Base-by-base conservation (phyloP, 345 rosid genomes). In the Pistacia integerrima region DNA sequence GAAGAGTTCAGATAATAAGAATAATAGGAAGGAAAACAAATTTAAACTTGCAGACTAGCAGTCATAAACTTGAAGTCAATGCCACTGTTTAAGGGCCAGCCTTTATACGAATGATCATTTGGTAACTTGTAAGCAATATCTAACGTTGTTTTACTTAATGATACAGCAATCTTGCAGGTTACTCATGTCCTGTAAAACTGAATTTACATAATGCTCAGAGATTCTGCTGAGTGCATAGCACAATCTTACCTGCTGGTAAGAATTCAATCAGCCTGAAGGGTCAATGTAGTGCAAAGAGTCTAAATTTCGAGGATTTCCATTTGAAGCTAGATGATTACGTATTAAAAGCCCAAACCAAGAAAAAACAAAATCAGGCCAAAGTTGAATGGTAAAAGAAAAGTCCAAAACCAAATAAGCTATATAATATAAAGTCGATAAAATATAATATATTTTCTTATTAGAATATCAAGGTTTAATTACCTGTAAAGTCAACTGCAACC, bases 401-500 rank as follows among this genome's bases (percentile, higher is more conserved):
- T 12, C 33, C 28, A 69, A 54, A 20, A 69, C 57, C 14, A 48
- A 14, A 65, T 61, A 71, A 78, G 22, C 25, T 54, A 55, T 41
- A 41, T 41, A 41, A 41, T 41, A 35, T 25, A 74, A 6, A 14
- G 28, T 20, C 16, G 22, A 28, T 35, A 30, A 48, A 14, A 13
- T 61, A 7, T 3, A 71, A 48, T 46, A 1, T 48, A 33, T 28
- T 9, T 8, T 16, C 18, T 35, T 33, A 28, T 13, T 17, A 70
- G 2, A 56, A 51, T 46, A 12, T 52, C 13, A 38, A 67, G 51
- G 60, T 65, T 70, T 69, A 75, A 16, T 74, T 69, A 91, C 98
- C 98, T 7, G 98, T 94, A 79, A 94, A 94, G 83, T 94, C 98
- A 64, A 93, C 84, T 33, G 98, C 97, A 77, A 94, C 97, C 97